Evolutionary conservation across 2,329 filamentous ascomycete species (phyloP), one percentile per base, ranked within the genome.

Genomic region (Colletotrichum camelliae): DNA sequence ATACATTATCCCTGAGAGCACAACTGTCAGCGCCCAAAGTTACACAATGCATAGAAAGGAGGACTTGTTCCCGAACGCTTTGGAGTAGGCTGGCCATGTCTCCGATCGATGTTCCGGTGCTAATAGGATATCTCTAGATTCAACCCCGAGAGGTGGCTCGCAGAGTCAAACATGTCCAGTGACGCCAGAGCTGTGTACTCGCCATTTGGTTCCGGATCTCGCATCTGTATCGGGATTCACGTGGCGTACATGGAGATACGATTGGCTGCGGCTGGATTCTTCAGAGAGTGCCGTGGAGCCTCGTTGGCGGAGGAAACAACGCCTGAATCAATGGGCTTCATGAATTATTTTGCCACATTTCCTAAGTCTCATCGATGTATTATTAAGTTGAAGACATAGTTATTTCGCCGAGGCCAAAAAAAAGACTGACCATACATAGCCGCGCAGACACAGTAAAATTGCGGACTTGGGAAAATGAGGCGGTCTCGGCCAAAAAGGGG

Each of bases 191-290:
- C 86, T 4, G 86, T 87, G 0, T 89, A 86, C 71, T 84, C 88
- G 77, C 86, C 89, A 0, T 92, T 91, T 79, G 89, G 90, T 1
- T 87, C 85, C 6, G 90, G 90, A 3, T 84, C 88, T 31, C 33
- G 57, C 10, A 84, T 81, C 4, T 93, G 91, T 75, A 83, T 93
- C n/a, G 91, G 91, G 3, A 83, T 90, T 29, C 89, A 92, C 76
- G 84, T 93, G 21, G 91, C 91, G 0, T 83, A 85, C 33, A 90
- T 90, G 81, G 90, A 92, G 79, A 79, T 92, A 37, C 84, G 89
- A 13, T 85, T 90, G 52, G 88, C 85, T 0, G 84, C 87, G 0
- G 87, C 89, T 0, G 82, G 86, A 4, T 90, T 93, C 80, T 91
- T 91, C 80, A 83, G 85, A 1, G 82, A 87, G 48, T 90, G 87